Base-by-base conservation (phyloP, 352 stramenopile species). In the Blastocystis sp. region DNA sequence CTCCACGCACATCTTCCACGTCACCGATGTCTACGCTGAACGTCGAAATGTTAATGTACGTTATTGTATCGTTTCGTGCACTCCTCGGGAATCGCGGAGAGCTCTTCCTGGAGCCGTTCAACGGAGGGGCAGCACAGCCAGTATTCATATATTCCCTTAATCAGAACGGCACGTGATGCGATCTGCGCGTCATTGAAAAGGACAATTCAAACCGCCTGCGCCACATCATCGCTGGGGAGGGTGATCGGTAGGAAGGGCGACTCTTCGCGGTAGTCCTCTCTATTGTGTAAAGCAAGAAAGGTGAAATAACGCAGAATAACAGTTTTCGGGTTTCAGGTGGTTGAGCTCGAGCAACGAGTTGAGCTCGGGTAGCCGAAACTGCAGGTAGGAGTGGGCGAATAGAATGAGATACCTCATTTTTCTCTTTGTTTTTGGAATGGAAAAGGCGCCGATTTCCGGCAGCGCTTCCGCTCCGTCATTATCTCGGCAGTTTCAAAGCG, bases 81-180 rank as follows among this genome's bases (percentile, higher is more conserved):
- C 11, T 63, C 38, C 28, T n/a, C 24, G 21, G 38, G 21, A 52
- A 54, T 40, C 43, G 38, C 3, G 24, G 48, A 21, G 28, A 80
- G 6, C 14, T 61, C 14, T 9, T 68, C 48, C 24, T 81, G 21
- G 28, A 95, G 90, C 43, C 91, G 87, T 9, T 91, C 90, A 84
- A 94, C 94, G 19, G 77, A 87, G 48, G 90, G 81, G 6, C 77
- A 89, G 65, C 93, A 90, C 28, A 91, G 92, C 92, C 92, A 95
- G 19, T 94, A 90, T 66, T 95, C 91, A 89, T 94, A 94, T 59
- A 95, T 92, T 65, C 91, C 92, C 79, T 95, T 95, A 57, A 95
- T 91, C 11, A 94, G 91, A 63, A 95, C 94, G 34, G 91, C 92
- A 52, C 93, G 93, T 89, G 91, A 90, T 19, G 92, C 94, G 28